Evolutionary conservation across 2,329 filamentous ascomycete species (phyloP).

Genomic region (Immersiporthe knoxdaviesiana): DNA sequence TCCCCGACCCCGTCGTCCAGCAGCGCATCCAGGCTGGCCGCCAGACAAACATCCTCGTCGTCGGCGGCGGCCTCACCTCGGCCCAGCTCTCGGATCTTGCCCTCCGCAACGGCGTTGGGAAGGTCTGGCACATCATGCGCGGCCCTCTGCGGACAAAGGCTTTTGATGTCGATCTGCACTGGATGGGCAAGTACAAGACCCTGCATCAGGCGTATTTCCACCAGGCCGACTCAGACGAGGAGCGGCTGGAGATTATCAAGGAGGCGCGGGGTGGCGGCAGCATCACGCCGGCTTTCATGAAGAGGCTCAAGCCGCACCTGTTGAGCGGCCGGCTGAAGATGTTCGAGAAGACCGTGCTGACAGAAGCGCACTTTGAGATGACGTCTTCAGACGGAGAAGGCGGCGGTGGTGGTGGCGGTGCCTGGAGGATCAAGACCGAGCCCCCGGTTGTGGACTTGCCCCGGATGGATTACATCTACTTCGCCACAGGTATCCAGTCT

Average conservation of each 20-base stretch:
- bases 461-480: slow-evolving; percentile 70
- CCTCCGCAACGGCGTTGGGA: slow-evolving; percentile 65
- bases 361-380: slow-evolving; percentile 53
- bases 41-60: slow-evolving; percentile 67
- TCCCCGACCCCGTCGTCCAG: slow-evolving; percentile 58
- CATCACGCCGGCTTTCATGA: slow-evolving; percentile 70
- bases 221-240: slow-evolving; percentile 71
- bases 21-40: slow-evolving; percentile 52
- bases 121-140: slow-evolving; percentile 73
- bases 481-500: slow-evolving; percentile 72
- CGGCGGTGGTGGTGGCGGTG: slow-evolving; percentile 36
- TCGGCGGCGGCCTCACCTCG: slow-evolving; percentile 77
- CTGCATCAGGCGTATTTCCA: slow-evolving; percentile 77
- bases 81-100: slow-evolving; percentile 73
- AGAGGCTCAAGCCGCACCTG: slow-evolving; percentile 65
- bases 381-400: slow-evolving; percentile 37
- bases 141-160: slow-evolving; percentile 65
- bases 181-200: slow-evolving; percentile 84
- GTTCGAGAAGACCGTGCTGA: slow-evolving; percentile 60
- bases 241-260: slow-evolving; percentile 68
- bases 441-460: slow-evolving; percentile 58
- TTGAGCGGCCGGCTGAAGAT: slow-evolving; percentile 56
- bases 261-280: slow-evolving; percentile 75
- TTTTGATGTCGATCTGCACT: slow-evolving; percentile 76
- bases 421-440: slow-evolving; percentile 52